Conservation (phyloP, 2,329 filamentous ascomycete species). For the Neonectria coccinea region DNA sequence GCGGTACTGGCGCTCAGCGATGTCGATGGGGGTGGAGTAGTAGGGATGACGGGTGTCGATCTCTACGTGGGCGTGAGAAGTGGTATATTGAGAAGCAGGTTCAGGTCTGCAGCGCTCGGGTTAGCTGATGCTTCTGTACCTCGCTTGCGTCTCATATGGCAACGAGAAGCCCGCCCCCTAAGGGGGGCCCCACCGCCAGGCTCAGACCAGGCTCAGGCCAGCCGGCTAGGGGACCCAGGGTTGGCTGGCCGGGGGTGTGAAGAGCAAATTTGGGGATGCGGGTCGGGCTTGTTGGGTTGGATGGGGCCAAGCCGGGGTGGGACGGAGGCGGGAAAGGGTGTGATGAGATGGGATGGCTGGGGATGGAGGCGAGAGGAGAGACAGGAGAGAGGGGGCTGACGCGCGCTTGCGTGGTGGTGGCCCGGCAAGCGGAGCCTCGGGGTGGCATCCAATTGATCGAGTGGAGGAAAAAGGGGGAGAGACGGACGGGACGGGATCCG, state of each 20-base stretch:
- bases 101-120: conserved; percentile 49
- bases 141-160: conserved; percentile 49
- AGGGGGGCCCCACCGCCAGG: conserved; percentile 40
- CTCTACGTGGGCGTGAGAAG: conserved; percentile 71
- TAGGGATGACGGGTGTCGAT: conserved; percentile 65
- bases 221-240: conserved; percentile 33
- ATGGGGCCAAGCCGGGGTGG: conserved; percentile 34
- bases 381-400: conserved; percentile 29
- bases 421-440: conserved; percentile 32
- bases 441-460: conserved; percentile 33
- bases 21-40: conserved; percentile 67
- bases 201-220: conserved; percentile 44
- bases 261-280: conserved; percentile 44
- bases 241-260: conserved; percentile 37
- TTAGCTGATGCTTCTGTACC: conserved; percentile 48
- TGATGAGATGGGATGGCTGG: conserved; percentile 41
- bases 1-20: conserved; percentile 75
- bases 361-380: conserved; percentile 7
- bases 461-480: conserved; percentile 19
- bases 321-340: conserved; percentile 27
- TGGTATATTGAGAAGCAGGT: conserved; percentile 63
- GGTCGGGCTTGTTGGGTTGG: conserved; percentile 39
- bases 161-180: conserved; percentile 42
- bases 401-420: conserved; percentile 41
- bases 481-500: conserved; percentile 3